These are phyloP conservation scores for Zanthoxylum bungeanum DNA, from an alignment of 345 rosid genomes.

Conservation along the genomic window DNA sequence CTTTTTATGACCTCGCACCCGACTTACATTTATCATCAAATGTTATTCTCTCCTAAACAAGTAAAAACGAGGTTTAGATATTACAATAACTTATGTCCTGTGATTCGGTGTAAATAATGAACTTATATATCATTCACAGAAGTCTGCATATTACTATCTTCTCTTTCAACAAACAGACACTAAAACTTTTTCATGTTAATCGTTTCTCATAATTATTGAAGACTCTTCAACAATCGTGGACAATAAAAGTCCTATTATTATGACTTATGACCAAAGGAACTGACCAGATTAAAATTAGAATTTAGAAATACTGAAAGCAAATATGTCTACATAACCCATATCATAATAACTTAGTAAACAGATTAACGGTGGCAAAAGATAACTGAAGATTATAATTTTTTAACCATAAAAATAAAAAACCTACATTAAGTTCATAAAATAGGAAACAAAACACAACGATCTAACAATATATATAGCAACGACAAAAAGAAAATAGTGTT, in stretches of 20 bases:
- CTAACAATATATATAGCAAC: not conserved
- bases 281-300: not conserved
- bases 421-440: not conserved
- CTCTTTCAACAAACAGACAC: not conserved
- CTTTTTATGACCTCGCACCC: not conserved
- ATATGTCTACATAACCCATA: not conserved
- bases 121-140: not conserved
- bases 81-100: not conserved
- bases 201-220: not conserved
- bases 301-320: not conserved
- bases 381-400: not conserved
- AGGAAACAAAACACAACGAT: not conserved
- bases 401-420: not conserved
- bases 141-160: not conserved
- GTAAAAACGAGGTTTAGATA: not conserved
- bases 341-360: not conserved
- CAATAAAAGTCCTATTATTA: not conserved
- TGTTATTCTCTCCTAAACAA: not conserved
- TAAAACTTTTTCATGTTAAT: not conserved
- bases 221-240: not conserved
- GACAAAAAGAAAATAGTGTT: constrained; percentile 11
- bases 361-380: not conserved
- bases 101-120: not conserved
- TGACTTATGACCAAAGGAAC: not conserved
- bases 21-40: not conserved